These are phyloP conservation scores for Huiozyma naganishii DNA, from an alignment of 805 yeast genomes.

Conservation along the genomic window DNA sequence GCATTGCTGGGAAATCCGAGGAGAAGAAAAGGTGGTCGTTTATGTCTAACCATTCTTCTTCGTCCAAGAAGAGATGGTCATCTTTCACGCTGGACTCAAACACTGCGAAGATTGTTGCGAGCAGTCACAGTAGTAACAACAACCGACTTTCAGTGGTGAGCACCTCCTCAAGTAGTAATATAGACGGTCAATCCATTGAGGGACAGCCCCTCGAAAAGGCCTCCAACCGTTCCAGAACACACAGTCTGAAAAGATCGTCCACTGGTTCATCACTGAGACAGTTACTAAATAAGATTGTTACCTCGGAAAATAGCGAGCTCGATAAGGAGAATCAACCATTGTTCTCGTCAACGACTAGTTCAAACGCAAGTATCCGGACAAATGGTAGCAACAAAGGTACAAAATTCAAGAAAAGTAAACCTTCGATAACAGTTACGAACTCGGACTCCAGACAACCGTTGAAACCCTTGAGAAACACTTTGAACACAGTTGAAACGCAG, in stretches of 20 bases:
- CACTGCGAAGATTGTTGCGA: neutral
- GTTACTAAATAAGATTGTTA: conserved; percentile 19
- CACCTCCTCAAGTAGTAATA: neutral
- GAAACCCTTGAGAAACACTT: neutral
- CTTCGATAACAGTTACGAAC: neutral
- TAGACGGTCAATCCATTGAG: neutral
- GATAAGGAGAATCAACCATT: conserved; percentile 12
- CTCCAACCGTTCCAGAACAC: neutral
- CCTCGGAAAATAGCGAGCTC: conserved; percentile 5
- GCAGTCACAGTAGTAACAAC: conserved; percentile 4
- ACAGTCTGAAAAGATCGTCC: conserved; percentile 17
- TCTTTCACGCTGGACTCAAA: conserved; percentile 11
- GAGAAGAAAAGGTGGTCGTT: conserved; percentile 25
- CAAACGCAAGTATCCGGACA: neutral
- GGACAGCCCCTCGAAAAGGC: neutral
- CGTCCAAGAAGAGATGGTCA: conserved; percentile 26
- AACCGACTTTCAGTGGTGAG: conserved; percentile 11
- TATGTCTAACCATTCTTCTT: conserved; percentile 19
- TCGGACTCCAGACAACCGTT: neutral
- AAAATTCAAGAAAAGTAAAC: neutral
- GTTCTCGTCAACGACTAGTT: neutral
- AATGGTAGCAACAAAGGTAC: neutral
- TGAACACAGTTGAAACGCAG: neutral
- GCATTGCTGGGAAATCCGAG: conserved; percentile 1
- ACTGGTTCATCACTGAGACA: conserved; percentile 26